Percentiles rank a stretch among this genome's conserved stretches.
Conservation (phyloP, 1,139 yeast genomes). For the Yamadazyma sp. region DNA sequence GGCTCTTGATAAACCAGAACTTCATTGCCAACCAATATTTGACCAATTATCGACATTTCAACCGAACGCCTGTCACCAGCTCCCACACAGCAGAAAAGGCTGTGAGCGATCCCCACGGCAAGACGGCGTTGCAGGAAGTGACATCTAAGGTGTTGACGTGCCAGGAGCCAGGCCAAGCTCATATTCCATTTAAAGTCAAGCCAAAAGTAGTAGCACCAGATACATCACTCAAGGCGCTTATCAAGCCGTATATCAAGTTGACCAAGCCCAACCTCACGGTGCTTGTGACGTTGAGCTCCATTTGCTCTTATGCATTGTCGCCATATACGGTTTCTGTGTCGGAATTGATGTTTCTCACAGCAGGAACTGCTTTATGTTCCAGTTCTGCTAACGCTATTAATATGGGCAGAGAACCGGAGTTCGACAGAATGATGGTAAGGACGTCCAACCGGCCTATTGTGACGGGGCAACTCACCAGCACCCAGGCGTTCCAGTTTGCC, state of each 20-base stretch:
- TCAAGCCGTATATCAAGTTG: slow-evolving; percentile 68
- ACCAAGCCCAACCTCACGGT: slow-evolving; percentile 89
- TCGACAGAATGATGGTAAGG: slow-evolving; percentile 84
- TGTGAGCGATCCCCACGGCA: slow-evolving; percentile 3
- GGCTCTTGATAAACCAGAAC: slow-evolving; percentile 30
- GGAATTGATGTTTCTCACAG: slow-evolving; percentile 68
- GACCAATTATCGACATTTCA: slow-evolving; percentile 9
- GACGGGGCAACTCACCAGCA: slow-evolving; percentile 71
- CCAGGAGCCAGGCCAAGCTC: slow-evolving; percentile 33
- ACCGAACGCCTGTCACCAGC: neutral
- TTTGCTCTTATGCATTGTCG: slow-evolving; percentile 90
- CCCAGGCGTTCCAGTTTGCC: slow-evolving; percentile 81
- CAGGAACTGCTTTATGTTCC: slow-evolving; percentile 85
- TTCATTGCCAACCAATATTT: slow-evolving; percentile 37
- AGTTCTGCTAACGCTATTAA: slow-evolving; percentile 96
- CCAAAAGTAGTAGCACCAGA: slow-evolving; percentile 21
- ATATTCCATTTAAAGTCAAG: slow-evolving; percentile 61
- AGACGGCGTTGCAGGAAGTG: slow-evolving; percentile 14
- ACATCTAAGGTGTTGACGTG: slow-evolving; percentile 35
- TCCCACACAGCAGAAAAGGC: neutral
- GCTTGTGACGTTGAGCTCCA: slow-evolving; percentile 84
- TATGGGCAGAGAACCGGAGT: slow-evolving; percentile 94
- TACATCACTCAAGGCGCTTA: slow-evolving; percentile 27
- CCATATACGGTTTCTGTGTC: slow-evolving; percentile 75
- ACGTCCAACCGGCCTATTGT: slow-evolving; percentile 92